Evolutionary conservation across 106 monocot species (phyloP).

Genomic region (Acanthochlamys bracteata): DNA sequence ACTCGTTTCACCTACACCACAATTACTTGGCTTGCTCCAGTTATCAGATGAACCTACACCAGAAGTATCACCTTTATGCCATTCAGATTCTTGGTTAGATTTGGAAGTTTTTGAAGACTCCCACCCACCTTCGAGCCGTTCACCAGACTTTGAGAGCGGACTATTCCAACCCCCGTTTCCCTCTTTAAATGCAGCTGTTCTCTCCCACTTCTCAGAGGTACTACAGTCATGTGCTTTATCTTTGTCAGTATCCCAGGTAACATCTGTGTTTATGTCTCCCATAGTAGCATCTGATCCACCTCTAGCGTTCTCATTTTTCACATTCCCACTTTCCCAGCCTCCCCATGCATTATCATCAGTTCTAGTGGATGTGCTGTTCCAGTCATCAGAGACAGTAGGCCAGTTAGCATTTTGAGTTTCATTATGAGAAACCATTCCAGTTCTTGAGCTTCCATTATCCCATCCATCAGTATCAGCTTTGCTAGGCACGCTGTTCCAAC

Average conservation of each 20-base stretch:
- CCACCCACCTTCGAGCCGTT: background rate
- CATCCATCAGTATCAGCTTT: constrained; percentile 2
- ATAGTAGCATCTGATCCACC: background rate
- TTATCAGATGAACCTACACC: background rate
- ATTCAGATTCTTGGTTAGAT: background rate
- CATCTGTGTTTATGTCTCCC: background rate
- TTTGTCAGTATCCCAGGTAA: constrained; percentile 6
- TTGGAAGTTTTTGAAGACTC: background rate
- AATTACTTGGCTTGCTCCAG: constrained; percentile 1
- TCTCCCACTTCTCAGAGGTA: background rate
- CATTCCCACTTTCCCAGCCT: background rate
- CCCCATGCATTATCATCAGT: background rate
- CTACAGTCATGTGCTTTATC: background rate
- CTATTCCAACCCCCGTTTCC: background rate
- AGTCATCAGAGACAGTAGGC: too few relatives aligned
- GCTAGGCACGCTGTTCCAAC: background rate
- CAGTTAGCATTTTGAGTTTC: too few relatives aligned
- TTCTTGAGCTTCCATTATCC: too few relatives aligned
- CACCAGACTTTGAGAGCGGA: too few relatives aligned
- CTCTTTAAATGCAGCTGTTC: background rate
- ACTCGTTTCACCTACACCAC: background rate
- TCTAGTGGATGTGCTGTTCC: too few relatives aligned
- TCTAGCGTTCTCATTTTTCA: background rate
- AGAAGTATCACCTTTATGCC: too few relatives aligned
- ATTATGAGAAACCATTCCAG: too few relatives aligned